These are phyloP conservation scores for Fonsecaea pedrosoi DNA, from an alignment of 2,329 filamentous ascomycete genomes.

Conservation along the genomic window DNA sequence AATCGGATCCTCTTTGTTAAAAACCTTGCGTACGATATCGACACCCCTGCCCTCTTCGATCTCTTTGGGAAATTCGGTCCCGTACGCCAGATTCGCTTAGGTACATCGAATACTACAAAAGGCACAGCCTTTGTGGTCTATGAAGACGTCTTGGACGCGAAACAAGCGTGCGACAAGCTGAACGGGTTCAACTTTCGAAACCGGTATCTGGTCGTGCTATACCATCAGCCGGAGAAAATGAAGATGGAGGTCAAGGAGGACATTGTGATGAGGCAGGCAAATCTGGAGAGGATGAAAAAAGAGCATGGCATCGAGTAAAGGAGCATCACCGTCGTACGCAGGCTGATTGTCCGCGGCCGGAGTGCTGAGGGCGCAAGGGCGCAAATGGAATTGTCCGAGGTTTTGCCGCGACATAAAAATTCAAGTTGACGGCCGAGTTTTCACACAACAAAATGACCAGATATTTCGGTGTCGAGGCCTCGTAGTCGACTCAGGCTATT, in stretches of 20 bases:
- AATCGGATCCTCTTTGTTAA: slow-evolving; percentile 99
- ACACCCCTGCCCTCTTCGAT: slow-evolving; percentile 95
- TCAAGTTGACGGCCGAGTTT: not conserved
- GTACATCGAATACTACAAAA: slow-evolving; percentile 96
- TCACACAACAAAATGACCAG: not conserved
- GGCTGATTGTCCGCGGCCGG: not conserved
- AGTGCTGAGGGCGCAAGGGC: not conserved
- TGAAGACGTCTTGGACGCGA: slow-evolving; percentile 98
- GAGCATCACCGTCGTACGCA: not conserved
- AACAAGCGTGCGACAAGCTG: slow-evolving; percentile 98
- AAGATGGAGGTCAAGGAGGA: slow-evolving; percentile 83
- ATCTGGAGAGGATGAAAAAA: slow-evolving; percentile 96
- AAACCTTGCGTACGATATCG: slow-evolving; percentile 99
- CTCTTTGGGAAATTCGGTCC: slow-evolving; percentile 98
- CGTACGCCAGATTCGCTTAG: slow-evolving; percentile 97
- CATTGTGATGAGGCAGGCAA: slow-evolving; percentile 89
- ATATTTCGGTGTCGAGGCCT: not conserved
- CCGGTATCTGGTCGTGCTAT: slow-evolving; percentile 90
- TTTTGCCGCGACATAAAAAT: not conserved
- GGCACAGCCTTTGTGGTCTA: slow-evolving; percentile 99
- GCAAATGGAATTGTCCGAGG: not conserved
- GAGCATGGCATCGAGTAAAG: slow-evolving; percentile 97
- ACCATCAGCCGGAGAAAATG: slow-evolving; percentile 81
- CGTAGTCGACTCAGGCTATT: not conserved
- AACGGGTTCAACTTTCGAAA: slow-evolving; percentile 99